Base-by-base conservation (phyloP, 805 yeast species). In the Candida schatavii region DNA sequence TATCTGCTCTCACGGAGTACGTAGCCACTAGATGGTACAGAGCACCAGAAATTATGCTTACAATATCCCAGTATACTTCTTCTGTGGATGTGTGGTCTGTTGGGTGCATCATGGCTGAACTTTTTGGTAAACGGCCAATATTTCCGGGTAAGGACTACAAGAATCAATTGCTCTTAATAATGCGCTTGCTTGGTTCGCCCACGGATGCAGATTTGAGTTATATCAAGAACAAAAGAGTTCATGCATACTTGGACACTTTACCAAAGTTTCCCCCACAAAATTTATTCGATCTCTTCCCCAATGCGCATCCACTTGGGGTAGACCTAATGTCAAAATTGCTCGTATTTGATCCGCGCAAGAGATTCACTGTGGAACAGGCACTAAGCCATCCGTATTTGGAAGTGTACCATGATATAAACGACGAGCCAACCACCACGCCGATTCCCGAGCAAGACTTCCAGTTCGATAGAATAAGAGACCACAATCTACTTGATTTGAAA, bases 311-410 rank as follows among this genome's bases (percentile, higher is more conserved):
- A 0, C 33, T 45, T n/a, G 68, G 63, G 1, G 42, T 64, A 9
- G 68, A 66, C 39, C 50, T 69, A 40, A 47, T 69, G 42, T 83
- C 81, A 42, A 77, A 72, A 50, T 78, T 93, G 85, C 72, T 93
- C 28, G 80, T 90, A n/a, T 75, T 93, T 49, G 95, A 91, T 59
- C 98, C 98, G 3, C 74, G 71, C 35, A 76, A 79, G 53, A 77
- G 99, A 62, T 84, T 90, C 42, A 81, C 89, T 0, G 98, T 90
- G 3, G 88, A 85, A 44, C 85, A 88, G 51, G 97, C 98, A 0
- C 70, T 93, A 39, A 75, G 72, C 46, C 99, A 93, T 64, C 96
- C 97, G 6, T 93, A 91, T 59, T 66, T 93, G 42, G 74, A 81
- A 36, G 77, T 86, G 25, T 93, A 97, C 90, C 97, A 67, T 42